Conservation (phyloP, 371 early-diverging fungal genomes). For the Haplosporangium sp. region DNA sequence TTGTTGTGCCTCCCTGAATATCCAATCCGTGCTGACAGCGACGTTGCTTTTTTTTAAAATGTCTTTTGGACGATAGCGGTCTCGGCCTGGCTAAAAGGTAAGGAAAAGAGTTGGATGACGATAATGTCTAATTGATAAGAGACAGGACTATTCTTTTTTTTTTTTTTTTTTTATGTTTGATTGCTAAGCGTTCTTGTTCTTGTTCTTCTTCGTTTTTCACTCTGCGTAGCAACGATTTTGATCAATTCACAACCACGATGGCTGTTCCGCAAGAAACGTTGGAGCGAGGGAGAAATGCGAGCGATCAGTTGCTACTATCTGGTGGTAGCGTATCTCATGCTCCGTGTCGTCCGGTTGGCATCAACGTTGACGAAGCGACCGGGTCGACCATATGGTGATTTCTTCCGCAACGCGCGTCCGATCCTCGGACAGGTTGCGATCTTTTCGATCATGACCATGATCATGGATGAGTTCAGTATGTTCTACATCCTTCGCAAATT, state of each 20-base stretch:
- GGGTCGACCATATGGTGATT: constrained; percentile 53
- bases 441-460: constrained; percentile 45
- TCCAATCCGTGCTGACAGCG: too few species aligned
- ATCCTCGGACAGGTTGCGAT: constrained; percentile 43
- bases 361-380: constrained; percentile 48
- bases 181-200: neutral
- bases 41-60: neutral
- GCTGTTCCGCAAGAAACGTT: constrained; percentile 54
- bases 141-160: neutral
- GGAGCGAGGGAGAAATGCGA: constrained; percentile 56
- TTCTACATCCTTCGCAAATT: constrained; percentile 57
- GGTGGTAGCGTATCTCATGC: constrained; percentile 54
- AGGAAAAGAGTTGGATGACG: neutral
- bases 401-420: constrained; percentile 46
- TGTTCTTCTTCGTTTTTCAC: too few species aligned
- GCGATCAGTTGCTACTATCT: constrained; percentile 54
- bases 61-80: constrained; percentile 21
- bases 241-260: constrained; percentile 55
- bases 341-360: constrained; percentile 46
- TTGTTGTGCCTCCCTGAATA: neutral
- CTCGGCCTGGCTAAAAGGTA: constrained; percentile 55
- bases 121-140: neutral
- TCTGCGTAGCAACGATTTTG: constrained; percentile 51
- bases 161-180: too few species aligned
- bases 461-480: constrained; percentile 50